Evolutionary conservation across 306 rosid genomes (phyloP).

Genomic region (Prunus armeniaca): DNA sequence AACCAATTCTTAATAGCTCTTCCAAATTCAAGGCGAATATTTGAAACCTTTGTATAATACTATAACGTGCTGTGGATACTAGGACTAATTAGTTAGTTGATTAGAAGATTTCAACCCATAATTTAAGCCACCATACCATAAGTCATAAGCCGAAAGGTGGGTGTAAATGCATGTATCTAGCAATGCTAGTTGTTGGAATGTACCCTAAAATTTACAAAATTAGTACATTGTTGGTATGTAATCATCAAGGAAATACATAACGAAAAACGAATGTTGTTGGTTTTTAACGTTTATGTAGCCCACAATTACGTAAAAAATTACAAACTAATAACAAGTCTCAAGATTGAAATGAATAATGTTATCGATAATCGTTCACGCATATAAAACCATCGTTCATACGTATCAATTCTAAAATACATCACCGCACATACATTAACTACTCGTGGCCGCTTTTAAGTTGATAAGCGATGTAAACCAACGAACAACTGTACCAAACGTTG

Average conservation of each 20-base stretch:
- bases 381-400: no score
- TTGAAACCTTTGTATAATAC: neutral
- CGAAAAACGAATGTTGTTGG: no score
- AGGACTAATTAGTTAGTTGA: no score
- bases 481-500: neutral
- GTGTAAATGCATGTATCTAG: conserved; percentile 7
- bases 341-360: no score
- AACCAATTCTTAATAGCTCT: conserved; percentile 19
- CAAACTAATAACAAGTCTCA: rapidly evolving
- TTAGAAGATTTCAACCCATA: neutral
- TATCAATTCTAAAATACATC: no score
- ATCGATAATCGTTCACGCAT: no score
- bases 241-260: no score
- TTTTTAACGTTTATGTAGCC: no score
- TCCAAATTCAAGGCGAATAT: conserved; percentile 6
- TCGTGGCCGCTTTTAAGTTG: no score
- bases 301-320: no score
- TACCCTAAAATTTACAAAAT: neutral
- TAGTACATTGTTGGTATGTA: no score
- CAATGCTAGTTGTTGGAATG: neutral
- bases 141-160: neutral
- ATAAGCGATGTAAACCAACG: neutral
- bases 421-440: no score
- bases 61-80: neutral
- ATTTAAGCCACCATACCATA: neutral